Percentiles rank a stretch among this genome's conserved stretches.
Conservation (phyloP, 306 rosid genomes). For the Betula pendula region DNA sequence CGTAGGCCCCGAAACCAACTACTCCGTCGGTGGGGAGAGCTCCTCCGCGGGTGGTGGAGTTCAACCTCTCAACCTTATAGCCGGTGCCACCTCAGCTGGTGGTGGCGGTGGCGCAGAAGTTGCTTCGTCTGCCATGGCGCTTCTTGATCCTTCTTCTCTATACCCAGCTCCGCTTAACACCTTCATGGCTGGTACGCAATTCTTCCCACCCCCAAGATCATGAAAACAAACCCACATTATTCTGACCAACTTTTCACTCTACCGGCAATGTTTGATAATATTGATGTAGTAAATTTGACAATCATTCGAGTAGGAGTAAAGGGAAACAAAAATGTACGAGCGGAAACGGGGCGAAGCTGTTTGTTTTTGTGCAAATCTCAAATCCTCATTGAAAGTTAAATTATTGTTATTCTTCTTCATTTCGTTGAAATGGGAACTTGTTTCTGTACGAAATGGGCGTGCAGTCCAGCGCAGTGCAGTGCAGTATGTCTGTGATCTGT, state of each 20-base stretch:
- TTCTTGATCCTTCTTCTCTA: conserved; percentile 62
- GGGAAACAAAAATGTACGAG: conserved; percentile 13
- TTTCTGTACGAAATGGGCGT: conserved; percentile 29
- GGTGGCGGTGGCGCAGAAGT: conserved; percentile 23
- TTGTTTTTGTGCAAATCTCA: conserved; percentile 34
- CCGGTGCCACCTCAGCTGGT: conserved; percentile 23
- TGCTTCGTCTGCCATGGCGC: conserved; percentile 33
- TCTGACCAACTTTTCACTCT: conserved; percentile 13
- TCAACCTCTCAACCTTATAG: conserved; percentile 62
- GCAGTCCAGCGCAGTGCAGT: conserved; percentile 21
- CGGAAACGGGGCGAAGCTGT: conserved; percentile 31
- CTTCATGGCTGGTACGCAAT: conserved; percentile 96
- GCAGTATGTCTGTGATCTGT: conserved; percentile 16
- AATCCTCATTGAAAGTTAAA: conserved; percentile 19
- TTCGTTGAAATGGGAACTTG: conserved; percentile 22
- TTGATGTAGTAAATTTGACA: conserved; percentile 32
- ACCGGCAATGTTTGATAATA: conserved; percentile 25
- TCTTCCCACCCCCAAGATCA: conserved; percentile 97
- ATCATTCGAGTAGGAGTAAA: conserved; percentile 30
- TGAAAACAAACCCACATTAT: conserved; percentile 35
- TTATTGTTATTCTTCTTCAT: conserved; percentile 19
- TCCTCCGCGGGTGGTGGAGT: conserved; percentile 51
- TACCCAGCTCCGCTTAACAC: conserved; percentile 70
- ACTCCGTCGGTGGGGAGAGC: conserved; percentile 45
- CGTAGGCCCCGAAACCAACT: conserved; percentile 62